Evolutionary conservation across 306 rosid species (phyloP).

Genomic region (Canavalia gladiata): DNA sequence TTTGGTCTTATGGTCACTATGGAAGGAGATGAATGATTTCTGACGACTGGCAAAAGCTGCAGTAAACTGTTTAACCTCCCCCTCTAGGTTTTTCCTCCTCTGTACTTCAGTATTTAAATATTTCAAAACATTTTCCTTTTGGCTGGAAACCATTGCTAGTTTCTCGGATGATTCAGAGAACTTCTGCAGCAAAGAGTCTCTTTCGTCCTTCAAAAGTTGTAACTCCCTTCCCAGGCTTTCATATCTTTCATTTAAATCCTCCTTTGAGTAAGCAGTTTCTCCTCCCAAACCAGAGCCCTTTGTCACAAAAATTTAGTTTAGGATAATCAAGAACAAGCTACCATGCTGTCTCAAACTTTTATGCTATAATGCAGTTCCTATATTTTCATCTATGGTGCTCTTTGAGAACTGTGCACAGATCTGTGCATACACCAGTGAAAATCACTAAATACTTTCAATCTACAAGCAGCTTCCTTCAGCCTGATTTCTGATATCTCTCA

Average conservation of each 20-base stretch:
- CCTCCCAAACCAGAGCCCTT: conserved; percentile 77
- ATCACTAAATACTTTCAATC: conserved; percentile 2
- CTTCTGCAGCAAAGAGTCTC: conserved; percentile 66
- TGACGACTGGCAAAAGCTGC: conserved; percentile 76
- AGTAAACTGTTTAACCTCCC: conserved; percentile 73
- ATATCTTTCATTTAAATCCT: conserved; percentile 67
- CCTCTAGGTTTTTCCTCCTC: conserved; percentile 82
- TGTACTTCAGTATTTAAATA: conserved; percentile 66
- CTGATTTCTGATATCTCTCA: conserved; percentile 24
- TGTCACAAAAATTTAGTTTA: conserved; percentile 66
- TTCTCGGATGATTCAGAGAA: conserved; percentile 69
- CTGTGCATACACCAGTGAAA: conserved; percentile 4
- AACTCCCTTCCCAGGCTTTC: conserved; percentile 71
- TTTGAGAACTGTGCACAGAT: conserved; percentile 6
- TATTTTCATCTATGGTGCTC: conserved; percentile 27
- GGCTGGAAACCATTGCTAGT: conserved; percentile 59
- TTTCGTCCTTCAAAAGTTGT: conserved; percentile 66
- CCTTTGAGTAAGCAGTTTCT: conserved; percentile 64
- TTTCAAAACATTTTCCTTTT: conserved; percentile 74
- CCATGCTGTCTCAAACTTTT: conserved; percentile 37
- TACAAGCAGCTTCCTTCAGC: conserved; percentile 38
- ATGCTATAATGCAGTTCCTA: conserved; percentile 48
- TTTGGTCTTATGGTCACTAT: conserved; percentile 65
- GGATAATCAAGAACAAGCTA: conserved; percentile 53
- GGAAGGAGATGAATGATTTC: conserved; percentile 66